Evolutionary conservation across 73 alveolate species (phyloP).

Genomic region (Stentor coeruleus): DNA sequence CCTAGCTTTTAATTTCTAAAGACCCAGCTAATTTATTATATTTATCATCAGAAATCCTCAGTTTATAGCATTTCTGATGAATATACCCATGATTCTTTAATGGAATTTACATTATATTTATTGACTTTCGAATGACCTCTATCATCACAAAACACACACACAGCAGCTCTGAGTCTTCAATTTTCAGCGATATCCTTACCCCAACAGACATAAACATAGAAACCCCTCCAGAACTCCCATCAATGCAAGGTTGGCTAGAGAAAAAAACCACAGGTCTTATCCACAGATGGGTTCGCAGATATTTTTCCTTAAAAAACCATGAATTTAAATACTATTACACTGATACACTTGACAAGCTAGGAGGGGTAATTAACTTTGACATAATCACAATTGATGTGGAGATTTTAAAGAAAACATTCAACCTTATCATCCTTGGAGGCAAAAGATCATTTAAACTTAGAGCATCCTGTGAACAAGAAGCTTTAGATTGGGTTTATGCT

Average conservation of each 20-base stretch:
- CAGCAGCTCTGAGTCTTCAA: conserved; percentile 8
- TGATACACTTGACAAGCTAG: conserved; percentile 21
- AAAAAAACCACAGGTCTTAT: conserved; percentile 37
- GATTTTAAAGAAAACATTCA: conserved; percentile 14
- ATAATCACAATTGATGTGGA: conserved; percentile 35
- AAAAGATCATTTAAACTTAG: background rate
- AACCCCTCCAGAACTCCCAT: background rate
- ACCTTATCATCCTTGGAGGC: background rate
- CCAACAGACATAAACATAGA: background rate
- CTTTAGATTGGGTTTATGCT: background rate
- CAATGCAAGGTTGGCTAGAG: conserved; percentile 47
- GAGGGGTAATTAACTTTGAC: conserved; percentile 51
- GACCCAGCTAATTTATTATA: too few species aligned
- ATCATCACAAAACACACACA: too few species aligned
- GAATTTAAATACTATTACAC: conserved; percentile 36
- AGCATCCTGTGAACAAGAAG: background rate
- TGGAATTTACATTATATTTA: too few species aligned
- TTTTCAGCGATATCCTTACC: background rate
- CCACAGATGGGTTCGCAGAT: conserved; percentile 35
- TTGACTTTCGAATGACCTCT: too few species aligned
- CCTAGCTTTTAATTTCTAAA: too few species aligned
- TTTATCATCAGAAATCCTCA: too few species aligned
- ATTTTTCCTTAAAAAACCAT: conserved; percentile 30
- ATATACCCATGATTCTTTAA: too few species aligned
- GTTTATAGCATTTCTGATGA: too few species aligned